Base-by-base conservation (phyloP, 2,329 filamentous ascomycete species). In the Escovopsis sp. region DNA sequence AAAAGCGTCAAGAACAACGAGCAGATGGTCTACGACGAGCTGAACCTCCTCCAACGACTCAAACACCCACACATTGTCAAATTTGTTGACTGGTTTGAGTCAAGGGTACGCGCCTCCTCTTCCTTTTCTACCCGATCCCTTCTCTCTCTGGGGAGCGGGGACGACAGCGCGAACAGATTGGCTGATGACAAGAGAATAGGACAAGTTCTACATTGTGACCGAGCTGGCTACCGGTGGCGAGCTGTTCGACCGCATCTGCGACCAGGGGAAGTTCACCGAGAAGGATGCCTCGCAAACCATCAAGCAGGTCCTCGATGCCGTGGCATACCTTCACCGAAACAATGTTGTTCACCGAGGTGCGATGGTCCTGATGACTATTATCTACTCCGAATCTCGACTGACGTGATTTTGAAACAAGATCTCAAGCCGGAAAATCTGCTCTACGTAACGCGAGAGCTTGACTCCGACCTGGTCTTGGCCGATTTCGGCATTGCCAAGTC, bases 181-280 rank as follows among this genome's bases (percentile, higher is more conserved):
- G 15, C 37, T 43, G 12, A 39, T 47, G 35, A 45, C 24, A 11
- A 12, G 9, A 9, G 7, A 10, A 24, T 37, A 94, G 87, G 91
- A 98, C 70, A 98, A 98, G 70, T 98, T 94, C 68, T 98, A 98
- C 63, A 96, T 98, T 52, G 88, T 98, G 53, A 98, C 91, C 29
- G 83, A 98, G 63, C 72, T 98, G 43, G 91, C 91, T 35, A 94
- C 85, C 0, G 91, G 91, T 51, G 91, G 91, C 60, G 91, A 98
- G 66, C 68, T 98, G 48, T 98, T 98, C 62, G 91, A 98, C 57
- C 81, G 93, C 43, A 98, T 98, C 54, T 98, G 91, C 66, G 88
- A 96, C 57, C 84, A 93, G 63, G 93, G 91, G 53, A 94, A 86
- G 60, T 98, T 96, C 66, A 98, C 91, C 12, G 91, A 98, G 62